Percentiles rank a stretch among this genome's conserved stretches.
Conservation (phyloP, 805 yeast species). For the Sugiyamaella valdiviana region DNA sequence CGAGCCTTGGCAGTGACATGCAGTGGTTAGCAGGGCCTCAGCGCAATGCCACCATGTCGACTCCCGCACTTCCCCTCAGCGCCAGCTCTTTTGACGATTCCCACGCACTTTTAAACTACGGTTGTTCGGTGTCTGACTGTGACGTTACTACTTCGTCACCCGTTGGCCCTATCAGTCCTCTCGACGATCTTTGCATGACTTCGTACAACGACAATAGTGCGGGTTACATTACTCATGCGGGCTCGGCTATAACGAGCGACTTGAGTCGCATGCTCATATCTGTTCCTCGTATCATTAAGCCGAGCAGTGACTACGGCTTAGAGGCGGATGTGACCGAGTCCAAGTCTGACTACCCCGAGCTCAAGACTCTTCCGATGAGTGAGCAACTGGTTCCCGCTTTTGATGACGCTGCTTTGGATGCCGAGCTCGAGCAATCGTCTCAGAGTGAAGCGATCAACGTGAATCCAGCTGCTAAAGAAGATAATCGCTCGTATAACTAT, state of each 20-base stretch:
- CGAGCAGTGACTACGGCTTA: no score
- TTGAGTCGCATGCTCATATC: no score
- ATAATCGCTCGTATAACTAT: no score
- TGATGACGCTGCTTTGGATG: no score
- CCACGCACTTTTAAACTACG: not conserved
- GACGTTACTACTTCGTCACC: not conserved
- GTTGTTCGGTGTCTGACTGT: conserved; percentile 5
- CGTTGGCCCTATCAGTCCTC: not conserved
- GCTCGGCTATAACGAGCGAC: not conserved
- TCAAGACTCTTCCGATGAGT: no score
- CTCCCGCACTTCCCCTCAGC: not conserved
- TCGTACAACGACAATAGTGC: not conserved
- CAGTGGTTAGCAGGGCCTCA: not conserved
- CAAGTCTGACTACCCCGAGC: no score
- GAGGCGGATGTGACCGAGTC: no score
- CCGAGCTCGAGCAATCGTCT: no score
- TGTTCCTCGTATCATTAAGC: no score
- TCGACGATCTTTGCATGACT: not conserved
- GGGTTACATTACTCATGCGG: not conserved
- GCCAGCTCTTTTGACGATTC: not conserved
- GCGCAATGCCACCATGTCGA: conserved; percentile 1
- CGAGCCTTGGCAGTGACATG: not conserved
- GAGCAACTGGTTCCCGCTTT: no score
- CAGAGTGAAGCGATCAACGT: no score
- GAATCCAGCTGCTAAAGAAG: no score